Conservation (phyloP, 371 early-diverging fungal species). For the Saksenaea oblongispora region DNA sequence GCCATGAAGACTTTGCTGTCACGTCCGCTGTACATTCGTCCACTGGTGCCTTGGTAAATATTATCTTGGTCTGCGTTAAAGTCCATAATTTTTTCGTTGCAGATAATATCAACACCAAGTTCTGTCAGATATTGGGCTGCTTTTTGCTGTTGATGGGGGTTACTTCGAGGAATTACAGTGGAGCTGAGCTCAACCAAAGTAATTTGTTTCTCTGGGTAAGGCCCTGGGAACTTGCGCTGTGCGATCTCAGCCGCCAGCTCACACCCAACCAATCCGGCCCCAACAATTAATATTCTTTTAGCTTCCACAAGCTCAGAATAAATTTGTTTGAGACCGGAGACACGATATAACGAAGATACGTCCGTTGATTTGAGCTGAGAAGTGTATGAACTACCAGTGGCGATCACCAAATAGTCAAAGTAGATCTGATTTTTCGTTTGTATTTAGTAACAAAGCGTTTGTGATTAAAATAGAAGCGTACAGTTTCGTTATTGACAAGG, state of each 20-base stretch:
- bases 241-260: slow-evolving; percentile 67
- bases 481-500: slow-evolving; percentile 19
- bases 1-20: slow-evolving; percentile 39
- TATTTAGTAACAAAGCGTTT: not conserved
- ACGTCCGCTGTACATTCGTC: slow-evolving; percentile 31
- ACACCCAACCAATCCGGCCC: slow-evolving; percentile 69
- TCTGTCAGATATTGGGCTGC: slow-evolving; percentile 48
- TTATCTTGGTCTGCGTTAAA: slow-evolving; percentile 25
- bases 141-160: slow-evolving; percentile 40
- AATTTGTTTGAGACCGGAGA: slow-evolving; percentile 30
- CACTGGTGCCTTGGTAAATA: slow-evolving; percentile 30
- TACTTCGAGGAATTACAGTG: slow-evolving; percentile 36
- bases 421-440: slow-evolving; percentile 30
- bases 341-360: slow-evolving; percentile 35
- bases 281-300: slow-evolving; percentile 55
- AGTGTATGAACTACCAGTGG: slow-evolving; percentile 66
- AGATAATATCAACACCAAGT: slow-evolving; percentile 63
- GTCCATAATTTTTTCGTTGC: slow-evolving; percentile 56
- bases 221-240: slow-evolving; percentile 19
- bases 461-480: slow-evolving; percentile 6
- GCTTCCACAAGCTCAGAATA: slow-evolving; percentile 59
- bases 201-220: slow-evolving; percentile 52
- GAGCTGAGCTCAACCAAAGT: slow-evolving; percentile 52
- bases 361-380: slow-evolving; percentile 48
- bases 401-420: slow-evolving; percentile 75